Percentiles rank a stretch among this genome's conserved stretches.
Conservation (phyloP, 495 filamentous ascomycete species). For the Evernia prunastri region DNA sequence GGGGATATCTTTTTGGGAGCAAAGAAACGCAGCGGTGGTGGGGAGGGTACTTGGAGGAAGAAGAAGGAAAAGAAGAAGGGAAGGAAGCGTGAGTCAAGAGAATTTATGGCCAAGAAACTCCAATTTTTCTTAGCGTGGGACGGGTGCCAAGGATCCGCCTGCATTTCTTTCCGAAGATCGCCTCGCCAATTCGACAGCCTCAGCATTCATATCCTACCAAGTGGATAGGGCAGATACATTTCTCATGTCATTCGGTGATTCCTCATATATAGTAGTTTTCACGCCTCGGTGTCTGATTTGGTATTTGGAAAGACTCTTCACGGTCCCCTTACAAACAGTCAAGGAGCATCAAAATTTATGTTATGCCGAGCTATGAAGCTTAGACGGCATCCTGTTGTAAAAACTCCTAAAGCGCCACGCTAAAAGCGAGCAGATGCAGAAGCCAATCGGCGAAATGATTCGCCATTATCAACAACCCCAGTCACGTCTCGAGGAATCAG, state of each 20-base stretch:
- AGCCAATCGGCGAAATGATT: neutral
- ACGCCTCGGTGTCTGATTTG: neutral
- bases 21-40: slow-evolving; percentile 99
- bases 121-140: neutral
- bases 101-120: no score
- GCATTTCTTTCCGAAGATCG: neutral
- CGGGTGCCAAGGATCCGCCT: neutral
- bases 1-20: slow-evolving; percentile 65
- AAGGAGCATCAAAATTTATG: neutral
- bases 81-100: slow-evolving; percentile 33
- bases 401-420: slow-evolving; percentile 7
- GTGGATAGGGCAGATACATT: no score
- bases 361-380: neutral
- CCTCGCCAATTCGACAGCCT: no score
- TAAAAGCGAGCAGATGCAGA: neutral
- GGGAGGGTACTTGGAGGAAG: slow-evolving; percentile 73
- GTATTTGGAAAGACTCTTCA: neutral
- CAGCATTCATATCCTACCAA: no score
- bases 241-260: no score
- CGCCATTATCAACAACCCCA: neutral
- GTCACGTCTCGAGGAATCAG: neutral
- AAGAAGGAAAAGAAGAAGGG: no score
- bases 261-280: no score
- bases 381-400: neutral
- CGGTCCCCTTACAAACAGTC: neutral